Evolutionary conservation across 345 rosid species (phyloP), one percentile per base, ranked within the genome.

Genomic region (Eucalyptus regnans): DNA sequence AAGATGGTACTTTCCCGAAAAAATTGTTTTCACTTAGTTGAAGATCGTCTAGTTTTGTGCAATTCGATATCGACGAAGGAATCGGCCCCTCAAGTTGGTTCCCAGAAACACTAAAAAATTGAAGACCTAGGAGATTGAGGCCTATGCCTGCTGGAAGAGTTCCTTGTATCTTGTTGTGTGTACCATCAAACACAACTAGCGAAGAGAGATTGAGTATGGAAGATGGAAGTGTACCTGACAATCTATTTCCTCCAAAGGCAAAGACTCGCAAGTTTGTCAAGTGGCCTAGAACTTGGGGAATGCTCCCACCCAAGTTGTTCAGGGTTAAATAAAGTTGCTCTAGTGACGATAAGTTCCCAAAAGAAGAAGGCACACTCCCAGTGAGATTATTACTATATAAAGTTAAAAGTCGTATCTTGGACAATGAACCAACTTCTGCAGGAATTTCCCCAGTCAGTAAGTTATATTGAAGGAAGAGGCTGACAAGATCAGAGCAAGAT

Each of bases 21-120:
- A 62, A 62, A 0, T 13, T 6, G 8, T 62, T 62, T 0, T 2
- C 17, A 62, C 0, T 0, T 27, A 62, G 68, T 62, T 29, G 16
- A 3, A 62, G 68, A 12, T 3, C 0, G 0, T 62, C 2, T 27
- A 62, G 33, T 13, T 62, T 62, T 1, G 68, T 62, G 17, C 68
- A 62, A 62, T 62, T 62, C 2, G 68, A 29, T 62, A 62, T 62
- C 1, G 68, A 62, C 0, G 1, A 29, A 62, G 68, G 68, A 62
- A 62, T 29, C 17, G 16, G 33, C 68, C 68, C 68, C 33, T 62
- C 68, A 62, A 62, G 33, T 62, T 62, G 68, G 68, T 62, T 62
- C 68, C 7, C 17, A 0, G 0, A 0, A 62, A 62, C 68, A 62
- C 33, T 6, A 62, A 62, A 62, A 62, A 29, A 62, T 29, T 62